phyloP scores from a whole-genome alignment of 305 asterid species.

The Plantago rigida region DNA sequence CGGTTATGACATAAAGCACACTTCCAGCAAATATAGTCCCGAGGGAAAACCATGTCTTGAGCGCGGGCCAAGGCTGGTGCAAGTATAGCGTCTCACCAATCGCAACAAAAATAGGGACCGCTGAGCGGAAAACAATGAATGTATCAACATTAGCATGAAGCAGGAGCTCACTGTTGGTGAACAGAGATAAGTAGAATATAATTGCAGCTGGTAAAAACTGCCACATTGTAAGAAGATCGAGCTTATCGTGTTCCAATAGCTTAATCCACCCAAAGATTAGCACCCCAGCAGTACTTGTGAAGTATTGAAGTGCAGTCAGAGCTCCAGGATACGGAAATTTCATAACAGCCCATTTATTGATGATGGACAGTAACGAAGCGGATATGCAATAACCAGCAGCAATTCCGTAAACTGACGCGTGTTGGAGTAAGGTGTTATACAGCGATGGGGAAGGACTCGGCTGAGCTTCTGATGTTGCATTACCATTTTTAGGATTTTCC shows the following conservation, averaged over 20 bases:
- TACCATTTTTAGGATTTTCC: constrained; percentile 49
- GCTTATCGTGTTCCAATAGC: constrained; percentile 60
- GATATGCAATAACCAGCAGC: constrained; percentile 88
- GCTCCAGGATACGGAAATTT: constrained; percentile 93
- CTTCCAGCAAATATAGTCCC: constrained; percentile 83
- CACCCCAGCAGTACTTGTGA: constrained; percentile 75
- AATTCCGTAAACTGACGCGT: constrained; percentile 69
- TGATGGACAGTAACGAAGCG: constrained; percentile 74
- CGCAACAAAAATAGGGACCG: constrained; percentile 85
- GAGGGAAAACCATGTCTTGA: constrained; percentile 71
- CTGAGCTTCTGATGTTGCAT: constrained; percentile 24
- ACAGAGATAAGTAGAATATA: constrained; percentile 69
- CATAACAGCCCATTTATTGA: constrained; percentile 95
- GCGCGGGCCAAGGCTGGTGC: constrained; percentile 35
- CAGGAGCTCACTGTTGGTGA: constrained; percentile 85
- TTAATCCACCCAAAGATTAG: constrained; percentile 58
- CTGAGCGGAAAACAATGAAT: constrained; percentile 84
- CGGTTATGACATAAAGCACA: constrained; percentile 67
- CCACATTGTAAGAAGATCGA: constrained; percentile 76
- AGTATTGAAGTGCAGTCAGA: constrained; percentile 78
- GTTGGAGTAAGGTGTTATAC: constrained; percentile 47
- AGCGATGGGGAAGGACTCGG: constrained; percentile 33
- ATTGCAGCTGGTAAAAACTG: constrained; percentile 76
- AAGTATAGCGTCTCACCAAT: constrained; percentile 74
- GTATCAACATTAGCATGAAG: constrained; percentile 94